Conservation (phyloP, 306 rosid genomes). For the Cicer judaicum region DNA sequence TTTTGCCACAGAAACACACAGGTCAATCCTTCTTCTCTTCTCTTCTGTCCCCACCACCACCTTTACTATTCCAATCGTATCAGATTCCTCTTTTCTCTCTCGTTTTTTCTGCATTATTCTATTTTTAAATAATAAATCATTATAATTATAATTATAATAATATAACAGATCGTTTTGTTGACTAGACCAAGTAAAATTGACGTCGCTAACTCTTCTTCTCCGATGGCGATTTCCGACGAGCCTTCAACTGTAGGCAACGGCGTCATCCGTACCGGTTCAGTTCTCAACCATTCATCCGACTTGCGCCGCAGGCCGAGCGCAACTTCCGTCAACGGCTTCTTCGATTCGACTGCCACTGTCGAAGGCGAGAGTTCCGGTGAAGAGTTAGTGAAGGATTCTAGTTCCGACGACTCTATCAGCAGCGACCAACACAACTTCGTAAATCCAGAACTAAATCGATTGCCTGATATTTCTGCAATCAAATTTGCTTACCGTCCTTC, state of each 20-base stretch:
- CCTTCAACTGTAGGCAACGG: conserved; percentile 42
- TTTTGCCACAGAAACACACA: no score
- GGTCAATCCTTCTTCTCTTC: no score
- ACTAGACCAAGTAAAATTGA: conserved; percentile 12
- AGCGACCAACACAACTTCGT: conserved; percentile 4
- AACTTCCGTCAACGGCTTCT: conserved; percentile 32
- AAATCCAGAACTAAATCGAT: background rate
- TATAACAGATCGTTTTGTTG: conserved; percentile 1
- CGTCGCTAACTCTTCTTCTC: conserved; percentile 1
- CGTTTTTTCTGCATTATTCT: background rate
- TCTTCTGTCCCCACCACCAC: background rate
- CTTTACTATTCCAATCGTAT: background rate
- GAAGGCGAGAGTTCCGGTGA: conserved; percentile 46
- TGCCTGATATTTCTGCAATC: conserved; percentile 34
- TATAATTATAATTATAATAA: background rate
- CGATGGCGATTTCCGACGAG: conserved; percentile 67
- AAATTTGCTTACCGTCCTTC: conserved; percentile 70
- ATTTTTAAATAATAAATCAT: background rate
- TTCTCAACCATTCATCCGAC: conserved; percentile 45
- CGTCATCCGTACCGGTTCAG: conserved; percentile 35
- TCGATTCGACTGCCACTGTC: conserved; percentile 45
- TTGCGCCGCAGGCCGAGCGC: conserved; percentile 56
- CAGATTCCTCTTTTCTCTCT: conserved; percentile 1
- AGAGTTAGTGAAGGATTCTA: conserved; percentile 48
- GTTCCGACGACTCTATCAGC: conserved; percentile 39